phyloP scores from a whole-genome alignment of 2,329 filamentous ascomycete genomes.

The Ophiostoma quercus region DNA sequence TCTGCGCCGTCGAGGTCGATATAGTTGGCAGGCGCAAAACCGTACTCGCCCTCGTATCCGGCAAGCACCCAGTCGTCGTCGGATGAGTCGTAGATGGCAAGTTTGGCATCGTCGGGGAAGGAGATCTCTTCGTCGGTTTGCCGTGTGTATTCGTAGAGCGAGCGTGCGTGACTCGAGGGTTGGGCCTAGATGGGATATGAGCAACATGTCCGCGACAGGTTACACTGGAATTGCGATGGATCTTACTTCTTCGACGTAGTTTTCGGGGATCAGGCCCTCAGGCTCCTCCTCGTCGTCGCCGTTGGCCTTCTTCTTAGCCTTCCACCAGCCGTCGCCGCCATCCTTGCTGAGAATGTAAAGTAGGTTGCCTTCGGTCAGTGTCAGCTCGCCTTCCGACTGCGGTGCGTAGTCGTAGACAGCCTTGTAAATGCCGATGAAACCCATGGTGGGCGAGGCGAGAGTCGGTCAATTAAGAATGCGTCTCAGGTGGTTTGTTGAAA shows the following conservation, averaged over 20 bases:
- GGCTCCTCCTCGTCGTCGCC: constrained; percentile 86
- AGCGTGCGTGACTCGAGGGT: constrained; percentile 63
- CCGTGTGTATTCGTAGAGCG: constrained; percentile 96
- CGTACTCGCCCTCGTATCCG: constrained; percentile 76
- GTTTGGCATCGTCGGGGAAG: constrained; percentile 78
- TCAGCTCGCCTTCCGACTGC: constrained; percentile 30
- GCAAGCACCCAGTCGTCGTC: constrained; percentile 97
- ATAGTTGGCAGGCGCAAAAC: constrained; percentile 94
- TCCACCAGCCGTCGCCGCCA: constrained; percentile 82
- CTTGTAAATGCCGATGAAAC: constrained; percentile 29
- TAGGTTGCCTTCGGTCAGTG: constrained; percentile 28
- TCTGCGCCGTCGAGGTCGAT: constrained; percentile 57
- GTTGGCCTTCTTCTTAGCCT: constrained; percentile 82
- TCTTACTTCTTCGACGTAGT: constrained; percentile 88
- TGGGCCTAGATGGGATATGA: constrained; percentile 42
- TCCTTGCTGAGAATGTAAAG: constrained; percentile 50
- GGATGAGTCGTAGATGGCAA: constrained; percentile 81
- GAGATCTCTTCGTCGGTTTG: constrained; percentile 98
- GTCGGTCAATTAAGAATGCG: neutral
- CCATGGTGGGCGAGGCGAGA: constrained; percentile 24
- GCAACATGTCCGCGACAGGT: constrained; percentile 3
- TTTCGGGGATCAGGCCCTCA: constrained; percentile 82
- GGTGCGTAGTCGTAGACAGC: constrained; percentile 31
- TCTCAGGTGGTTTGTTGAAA: neutral
- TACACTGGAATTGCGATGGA: neutral